A percentile compares a stretch with the other conserved stretches of the same genome.
Conservation (phyloP, 495 filamentous ascomycete species). For the Aspergillus sclerotiicarbonarius region DNA sequence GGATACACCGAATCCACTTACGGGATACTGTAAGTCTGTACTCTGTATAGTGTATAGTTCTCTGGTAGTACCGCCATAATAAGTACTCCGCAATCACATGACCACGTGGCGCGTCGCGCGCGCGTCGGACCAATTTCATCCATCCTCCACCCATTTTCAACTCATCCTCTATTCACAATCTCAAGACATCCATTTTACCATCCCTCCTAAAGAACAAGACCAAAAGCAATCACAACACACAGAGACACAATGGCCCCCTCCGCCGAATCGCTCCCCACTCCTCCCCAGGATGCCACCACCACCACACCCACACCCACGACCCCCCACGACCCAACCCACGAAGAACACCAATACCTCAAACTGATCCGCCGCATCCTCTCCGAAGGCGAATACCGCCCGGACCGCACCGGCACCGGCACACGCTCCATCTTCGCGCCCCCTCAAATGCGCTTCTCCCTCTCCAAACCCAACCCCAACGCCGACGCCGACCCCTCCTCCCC, state of each 20-base stretch:
- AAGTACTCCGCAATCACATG: constrained; percentile 19
- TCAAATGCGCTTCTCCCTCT: constrained; percentile 82
- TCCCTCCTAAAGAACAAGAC: not conserved
- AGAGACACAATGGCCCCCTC: constrained; percentile 10
- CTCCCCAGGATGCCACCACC: constrained; percentile 19
- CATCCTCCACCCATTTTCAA: not conserved
- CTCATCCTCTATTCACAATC: not conserved
- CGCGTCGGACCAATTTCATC: constrained; percentile 14
- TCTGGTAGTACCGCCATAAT: not conserved
- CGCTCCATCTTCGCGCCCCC: constrained; percentile 82
- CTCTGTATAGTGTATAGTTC: not conserved
- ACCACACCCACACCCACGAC: constrained; percentile 14
- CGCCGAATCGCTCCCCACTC: constrained; percentile 25
- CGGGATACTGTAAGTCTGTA: no score
- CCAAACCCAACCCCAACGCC: constrained; percentile 46
- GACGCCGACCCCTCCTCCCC: constrained; percentile 29
- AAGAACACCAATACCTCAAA: constrained; percentile 76
- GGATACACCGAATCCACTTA: no score
- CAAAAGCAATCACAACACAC: no score
- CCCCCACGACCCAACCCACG: constrained; percentile 43
- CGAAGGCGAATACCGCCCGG: constrained; percentile 75
- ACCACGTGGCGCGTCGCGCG: constrained; percentile 26
- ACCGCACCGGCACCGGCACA: constrained; percentile 92
- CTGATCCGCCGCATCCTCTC: constrained; percentile 73
- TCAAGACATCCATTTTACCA: not conserved